Base-by-base conservation (phyloP, 2,329 filamentous ascomycete genomes). In the Achaetomium macrosporum region DNA sequence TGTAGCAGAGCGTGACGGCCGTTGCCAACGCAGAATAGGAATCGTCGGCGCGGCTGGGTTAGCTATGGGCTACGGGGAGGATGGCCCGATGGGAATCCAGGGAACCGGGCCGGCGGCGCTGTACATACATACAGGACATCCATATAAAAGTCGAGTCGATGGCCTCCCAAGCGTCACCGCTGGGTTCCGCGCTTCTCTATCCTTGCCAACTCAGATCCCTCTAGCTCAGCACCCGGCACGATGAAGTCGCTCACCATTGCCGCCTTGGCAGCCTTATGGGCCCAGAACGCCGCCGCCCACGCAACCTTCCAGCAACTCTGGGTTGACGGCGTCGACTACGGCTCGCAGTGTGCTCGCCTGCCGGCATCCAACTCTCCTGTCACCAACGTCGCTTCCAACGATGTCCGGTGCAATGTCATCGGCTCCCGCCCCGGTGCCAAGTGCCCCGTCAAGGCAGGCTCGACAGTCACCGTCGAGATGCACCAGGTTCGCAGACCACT, bases 401-500 rank as follows among this genome's bases (percentile, higher is more conserved):
- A 71, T 54, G 66, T 78, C 17, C 67, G 71, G 35, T 79, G 76
- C 61, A 78, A 78, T 53, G 68, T 66, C 15, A 69, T 69, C 29
- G 65, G 71, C 6, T 63, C 63, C 4, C 60, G 65, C 13, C 67
- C 71, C 3, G 53, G 66, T 1, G 67, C 66, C 13, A 75, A 76
- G 59, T 79, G 76, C 61, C 61, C 68, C 17, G 74, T 77, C 30
- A 64, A 66, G 30, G 75, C 75, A 3, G 76, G 77, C 3, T 66
- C 68, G 5, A 75, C 68, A 0, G 72, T 81, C 13, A 79, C 77
- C 0, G 70, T 81, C 8, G 79, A 82, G 65, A 82, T 82, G 76
- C 78, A 82, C 66, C 73, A 75, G 62, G 68, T 70, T 56, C 8
- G 59, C 8, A 36, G 17, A 12, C 8, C 13, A 35, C 9, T 17